phyloP scores from a whole-genome alignment of 139 green algal species.

The Raphidocelis subcapitata region DNA sequence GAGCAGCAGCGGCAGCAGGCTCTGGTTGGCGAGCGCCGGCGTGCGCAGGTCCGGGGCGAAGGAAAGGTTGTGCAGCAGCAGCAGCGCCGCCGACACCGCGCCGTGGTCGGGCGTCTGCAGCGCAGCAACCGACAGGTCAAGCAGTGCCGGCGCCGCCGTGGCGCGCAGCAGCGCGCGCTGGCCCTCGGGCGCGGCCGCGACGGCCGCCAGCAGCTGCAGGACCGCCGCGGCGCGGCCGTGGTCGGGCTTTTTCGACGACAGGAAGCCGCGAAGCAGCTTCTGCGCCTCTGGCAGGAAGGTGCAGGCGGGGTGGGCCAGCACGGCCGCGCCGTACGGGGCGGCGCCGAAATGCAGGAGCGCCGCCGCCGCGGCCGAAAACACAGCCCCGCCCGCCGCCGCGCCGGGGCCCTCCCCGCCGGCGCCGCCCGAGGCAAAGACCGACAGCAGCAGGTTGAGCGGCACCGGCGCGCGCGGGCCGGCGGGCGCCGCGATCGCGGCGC shows the following conservation, averaged over 20 bases:
- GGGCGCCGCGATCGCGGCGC: constrained; percentile 16
- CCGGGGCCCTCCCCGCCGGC: neutral
- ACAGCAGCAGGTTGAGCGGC: constrained; percentile 20
- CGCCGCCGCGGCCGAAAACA: neutral
- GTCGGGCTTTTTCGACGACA: neutral
- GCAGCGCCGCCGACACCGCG: constrained; percentile 15
- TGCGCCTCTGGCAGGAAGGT: neutral
- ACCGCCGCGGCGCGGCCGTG: neutral
- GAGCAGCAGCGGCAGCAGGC: constrained; percentile 48
- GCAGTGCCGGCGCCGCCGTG: constrained; percentile 13
- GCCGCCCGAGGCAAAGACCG: neutral
- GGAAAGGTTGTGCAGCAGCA: constrained; percentile 57
- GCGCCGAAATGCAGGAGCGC: constrained; percentile 5
- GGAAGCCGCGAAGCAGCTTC: neutral
- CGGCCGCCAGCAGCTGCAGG: constrained; percentile 30
- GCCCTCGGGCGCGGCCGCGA: constrained; percentile 37
- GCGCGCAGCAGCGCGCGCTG: constrained; percentile 41
- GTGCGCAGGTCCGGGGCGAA: constrained; percentile 44
- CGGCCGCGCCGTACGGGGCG: neutral
- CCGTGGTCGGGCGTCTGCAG: constrained; percentile 2
- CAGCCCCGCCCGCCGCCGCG: neutral
- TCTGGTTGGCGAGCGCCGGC: constrained; percentile 46
- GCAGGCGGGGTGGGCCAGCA: constrained; percentile 1
- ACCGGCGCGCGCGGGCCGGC: neutral
- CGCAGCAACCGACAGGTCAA: constrained; percentile 35